These are phyloP conservation scores for Tylopilus vinaceipallidus DNA, from an alignment of 768 basidiomycete genomes.

Conservation along the genomic window DNA sequence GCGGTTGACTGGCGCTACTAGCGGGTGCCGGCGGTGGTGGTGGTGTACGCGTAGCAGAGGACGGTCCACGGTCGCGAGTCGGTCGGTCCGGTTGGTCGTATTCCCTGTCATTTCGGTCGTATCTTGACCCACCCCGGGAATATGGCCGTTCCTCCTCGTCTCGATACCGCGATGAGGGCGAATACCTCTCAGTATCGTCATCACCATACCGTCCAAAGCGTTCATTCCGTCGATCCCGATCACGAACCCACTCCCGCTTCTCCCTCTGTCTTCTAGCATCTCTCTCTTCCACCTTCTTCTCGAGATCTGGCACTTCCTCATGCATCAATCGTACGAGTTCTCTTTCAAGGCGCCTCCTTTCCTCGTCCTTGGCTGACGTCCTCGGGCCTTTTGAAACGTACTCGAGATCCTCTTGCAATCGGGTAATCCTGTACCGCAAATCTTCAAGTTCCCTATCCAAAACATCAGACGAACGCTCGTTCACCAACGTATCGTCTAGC, in stretches of 20 bases:
- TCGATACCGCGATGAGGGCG: constrained; percentile 31
- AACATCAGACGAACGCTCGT: constrained; percentile 79
- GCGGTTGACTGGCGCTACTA: constrained; percentile 31
- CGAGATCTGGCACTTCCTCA: constrained; percentile 87
- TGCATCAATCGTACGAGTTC: constrained; percentile 86
- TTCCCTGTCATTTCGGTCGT: constrained; percentile 39
- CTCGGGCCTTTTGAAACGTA: constrained; percentile 77
- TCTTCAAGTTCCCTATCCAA: constrained; percentile 90
- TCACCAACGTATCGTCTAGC: constrained; percentile 74
- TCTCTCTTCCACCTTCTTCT: constrained; percentile 75
- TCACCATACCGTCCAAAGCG: constrained; percentile 69
- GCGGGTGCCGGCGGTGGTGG: constrained; percentile 46
- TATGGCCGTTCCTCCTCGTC: constrained; percentile 55
- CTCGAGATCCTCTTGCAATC: constrained; percentile 90
- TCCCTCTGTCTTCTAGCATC: constrained; percentile 78
- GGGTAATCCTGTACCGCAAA: constrained; percentile 76
- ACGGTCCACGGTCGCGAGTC: constrained; percentile 37
- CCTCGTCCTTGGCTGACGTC: constrained; percentile 74
- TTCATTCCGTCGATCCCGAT: constrained; percentile 83
- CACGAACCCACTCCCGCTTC: constrained; percentile 72
- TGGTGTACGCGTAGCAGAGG: constrained; percentile 39
- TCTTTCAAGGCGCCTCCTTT: constrained; percentile 81
- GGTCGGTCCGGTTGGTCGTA: constrained; percentile 32
- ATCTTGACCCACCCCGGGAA: constrained; percentile 41
- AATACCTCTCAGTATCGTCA: constrained; percentile 32